phyloP scores from a whole-genome alignment of 2,329 filamentous ascomycete species.

The Dichotomopilus funicola region DNA sequence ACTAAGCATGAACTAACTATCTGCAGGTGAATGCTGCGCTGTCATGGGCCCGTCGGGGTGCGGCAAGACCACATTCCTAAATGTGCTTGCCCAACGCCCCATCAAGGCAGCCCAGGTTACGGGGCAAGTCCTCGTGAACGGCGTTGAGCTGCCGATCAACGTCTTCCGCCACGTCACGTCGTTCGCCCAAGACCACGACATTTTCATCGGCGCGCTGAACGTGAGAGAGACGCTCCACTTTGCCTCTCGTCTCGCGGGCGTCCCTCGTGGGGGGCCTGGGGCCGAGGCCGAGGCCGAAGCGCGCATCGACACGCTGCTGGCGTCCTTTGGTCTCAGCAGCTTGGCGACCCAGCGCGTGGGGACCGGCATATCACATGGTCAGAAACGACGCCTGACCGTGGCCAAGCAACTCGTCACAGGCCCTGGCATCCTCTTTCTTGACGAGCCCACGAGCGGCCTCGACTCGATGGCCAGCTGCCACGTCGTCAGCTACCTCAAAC shows the following conservation, averaged over 20 bases:
- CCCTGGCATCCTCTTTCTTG: neutral
- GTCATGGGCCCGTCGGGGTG: slow-evolving; percentile 1
- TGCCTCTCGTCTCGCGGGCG: neutral
- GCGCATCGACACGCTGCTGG: neutral
- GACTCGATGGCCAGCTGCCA: slow-evolving; percentile 1
- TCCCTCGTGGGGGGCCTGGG: neutral
- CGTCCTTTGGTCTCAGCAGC: neutral
- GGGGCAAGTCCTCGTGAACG: neutral
- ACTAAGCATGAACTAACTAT: neutral
- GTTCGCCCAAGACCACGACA: neutral
- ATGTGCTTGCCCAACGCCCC: neutral
- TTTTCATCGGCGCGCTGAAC: neutral
- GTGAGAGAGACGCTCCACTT: neutral
- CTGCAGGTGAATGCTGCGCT: neutral
- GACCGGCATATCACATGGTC: neutral
- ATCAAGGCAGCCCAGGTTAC: neutral
- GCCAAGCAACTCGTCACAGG: slow-evolving; percentile 3
- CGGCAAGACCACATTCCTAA: slow-evolving; percentile 3
- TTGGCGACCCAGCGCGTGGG: neutral
- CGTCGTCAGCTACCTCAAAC: neutral
- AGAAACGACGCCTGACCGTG: neutral
- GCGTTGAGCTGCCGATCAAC: neutral
- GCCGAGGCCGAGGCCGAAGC: neutral
- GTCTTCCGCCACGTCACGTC: slow-evolving; percentile 1
- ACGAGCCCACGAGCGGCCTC: neutral